These are phyloP conservation scores for Clonostachys rosea DNA, from an alignment of 2,329 filamentous ascomycete species.

Conservation along the genomic window DNA sequence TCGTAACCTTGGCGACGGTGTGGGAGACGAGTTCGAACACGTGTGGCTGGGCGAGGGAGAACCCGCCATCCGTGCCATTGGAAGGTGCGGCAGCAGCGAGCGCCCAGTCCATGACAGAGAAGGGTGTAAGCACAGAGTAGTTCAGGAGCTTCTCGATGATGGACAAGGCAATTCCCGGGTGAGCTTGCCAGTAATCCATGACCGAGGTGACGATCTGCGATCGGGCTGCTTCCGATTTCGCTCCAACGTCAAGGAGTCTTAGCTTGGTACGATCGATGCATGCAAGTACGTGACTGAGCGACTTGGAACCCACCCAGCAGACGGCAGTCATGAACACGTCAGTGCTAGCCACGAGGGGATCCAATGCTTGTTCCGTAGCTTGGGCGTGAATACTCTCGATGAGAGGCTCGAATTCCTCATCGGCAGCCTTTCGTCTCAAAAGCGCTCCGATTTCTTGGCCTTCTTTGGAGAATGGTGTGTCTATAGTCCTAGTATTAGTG, in stretches of 20 bases:
- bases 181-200: conserved; percentile 87
- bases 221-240: conserved; percentile 69
- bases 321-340: conserved; percentile 93
- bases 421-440: conserved; percentile 77
- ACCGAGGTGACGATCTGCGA: conserved; percentile 88
- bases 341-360: conserved; percentile 80
- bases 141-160: conserved; percentile 97
- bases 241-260: conserved; percentile 74
- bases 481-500: conserved; percentile 27
- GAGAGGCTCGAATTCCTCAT: conserved; percentile 80
- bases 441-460: conserved; percentile 78
- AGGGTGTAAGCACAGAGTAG: conserved; percentile 87
- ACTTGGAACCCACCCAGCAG: conserved; percentile 91
- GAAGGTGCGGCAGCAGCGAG: conserved; percentile 54
- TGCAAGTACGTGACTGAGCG: conserved; percentile 89
- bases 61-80: conserved; percentile 48
- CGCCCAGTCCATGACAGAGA: conserved; percentile 86
- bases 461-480: conserved; percentile 76
- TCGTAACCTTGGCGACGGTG: conserved; percentile 86
- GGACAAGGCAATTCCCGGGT: conserved; percentile 85
- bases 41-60: conserved; percentile 67
- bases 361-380: conserved; percentile 65
- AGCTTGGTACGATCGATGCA: conserved; percentile 95
- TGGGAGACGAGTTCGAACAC: conserved; percentile 87
- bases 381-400: conserved; percentile 79